A percentile compares a stretch with the other conserved stretches of the same genome.
Conservation (phyloP, 2,329 filamentous ascomycete species). For the Gnomoniopsis smithogilvyi region DNA sequence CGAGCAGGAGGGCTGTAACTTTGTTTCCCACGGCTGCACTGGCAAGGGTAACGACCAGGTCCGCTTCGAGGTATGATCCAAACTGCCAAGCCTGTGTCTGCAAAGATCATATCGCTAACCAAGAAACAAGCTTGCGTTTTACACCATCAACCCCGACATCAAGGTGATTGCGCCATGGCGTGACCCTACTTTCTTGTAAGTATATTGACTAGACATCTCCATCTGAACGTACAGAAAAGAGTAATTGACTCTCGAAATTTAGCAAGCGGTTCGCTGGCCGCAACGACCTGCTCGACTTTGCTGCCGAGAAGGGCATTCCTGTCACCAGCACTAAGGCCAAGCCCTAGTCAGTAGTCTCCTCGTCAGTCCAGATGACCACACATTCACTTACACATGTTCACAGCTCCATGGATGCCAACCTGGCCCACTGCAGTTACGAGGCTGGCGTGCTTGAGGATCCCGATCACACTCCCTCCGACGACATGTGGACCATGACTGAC, state of each 20-base stretch:
- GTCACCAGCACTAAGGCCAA: slow-evolving; percentile 69
- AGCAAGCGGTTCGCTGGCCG: slow-evolving; percentile 62
- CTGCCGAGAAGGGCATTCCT: slow-evolving; percentile 63
- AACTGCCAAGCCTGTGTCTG: not conserved
- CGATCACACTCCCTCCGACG: slow-evolving; percentile 62
- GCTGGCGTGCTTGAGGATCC: slow-evolving; percentile 69
- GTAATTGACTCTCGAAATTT: not conserved
- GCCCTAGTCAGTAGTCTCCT: slow-evolving; percentile 8
- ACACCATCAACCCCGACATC: slow-evolving; percentile 53
- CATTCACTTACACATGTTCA: slow-evolving; percentile 37
- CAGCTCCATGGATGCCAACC: slow-evolving; percentile 52
- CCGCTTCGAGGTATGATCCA: slow-evolving; percentile 48
- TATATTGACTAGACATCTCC: not conserved
- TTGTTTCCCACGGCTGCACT: slow-evolving; percentile 50
- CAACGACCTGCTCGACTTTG: slow-evolving; percentile 70
- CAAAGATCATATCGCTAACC: slow-evolving; percentile 8
- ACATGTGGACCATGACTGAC: slow-evolving; percentile 76
- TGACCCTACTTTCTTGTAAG: slow-evolving; percentile 59
- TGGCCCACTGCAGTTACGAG: slow-evolving; percentile 64
- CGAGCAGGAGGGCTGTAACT: slow-evolving; percentile 55
- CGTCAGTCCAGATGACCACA: not conserved
- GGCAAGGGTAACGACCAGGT: slow-evolving; percentile 57
- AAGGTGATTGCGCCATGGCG: slow-evolving; percentile 76
- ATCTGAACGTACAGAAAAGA: not conserved
- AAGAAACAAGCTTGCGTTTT: slow-evolving; percentile 30